These are phyloP conservation scores for Colletotrichum sp. DNA, from an alignment of 2,329 filamentous ascomycete species.

Conservation along the genomic window DNA sequence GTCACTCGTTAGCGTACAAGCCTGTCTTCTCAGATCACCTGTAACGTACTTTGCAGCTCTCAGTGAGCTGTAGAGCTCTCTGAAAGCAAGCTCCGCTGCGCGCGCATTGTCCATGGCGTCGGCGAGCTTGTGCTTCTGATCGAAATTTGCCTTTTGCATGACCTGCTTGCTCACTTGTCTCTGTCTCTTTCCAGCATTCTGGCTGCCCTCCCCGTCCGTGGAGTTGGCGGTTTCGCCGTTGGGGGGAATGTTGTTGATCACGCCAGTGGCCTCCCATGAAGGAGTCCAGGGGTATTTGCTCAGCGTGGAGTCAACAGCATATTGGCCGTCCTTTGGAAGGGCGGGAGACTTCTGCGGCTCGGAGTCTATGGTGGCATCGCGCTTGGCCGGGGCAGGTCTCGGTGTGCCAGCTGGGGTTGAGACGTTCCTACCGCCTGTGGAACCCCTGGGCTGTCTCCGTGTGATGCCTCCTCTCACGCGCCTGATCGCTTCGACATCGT, in stretches of 20 bases:
- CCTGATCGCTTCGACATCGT: constrained; percentile 88
- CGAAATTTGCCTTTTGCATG: constrained; percentile 66
- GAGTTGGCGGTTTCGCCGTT: constrained; percentile 24
- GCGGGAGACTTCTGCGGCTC: constrained; percentile 42
- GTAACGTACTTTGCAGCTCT: constrained; percentile 78
- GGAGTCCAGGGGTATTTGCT: constrained; percentile 63
- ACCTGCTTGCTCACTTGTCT: constrained; percentile 56
- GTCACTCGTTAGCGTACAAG: constrained; percentile 6
- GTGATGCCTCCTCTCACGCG: constrained; percentile 87
- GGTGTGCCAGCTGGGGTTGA: constrained; percentile 64
- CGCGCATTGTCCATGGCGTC: constrained; percentile 81
- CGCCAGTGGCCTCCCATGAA: constrained; percentile 78
- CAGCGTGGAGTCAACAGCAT: constrained; percentile 50
- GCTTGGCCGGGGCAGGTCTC: constrained; percentile 42
- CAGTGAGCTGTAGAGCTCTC: constrained; percentile 82
- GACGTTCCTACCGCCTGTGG: constrained; percentile 62
- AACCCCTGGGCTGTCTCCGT: constrained; percentile 77
- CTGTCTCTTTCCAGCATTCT: constrained; percentile 40
- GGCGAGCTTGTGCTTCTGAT: constrained; percentile 65
- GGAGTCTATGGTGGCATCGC: constrained; percentile 27
- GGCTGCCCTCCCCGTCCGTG: constrained; percentile 31
- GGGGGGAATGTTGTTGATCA: constrained; percentile 74
- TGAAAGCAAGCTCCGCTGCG: constrained; percentile 83
- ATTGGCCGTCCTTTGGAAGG: constrained; percentile 47
- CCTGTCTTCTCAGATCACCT: background rate